Conservation (phyloP, 2,329 filamentous ascomycete species). For the Berkeleyomyces rouxiae region DNA sequence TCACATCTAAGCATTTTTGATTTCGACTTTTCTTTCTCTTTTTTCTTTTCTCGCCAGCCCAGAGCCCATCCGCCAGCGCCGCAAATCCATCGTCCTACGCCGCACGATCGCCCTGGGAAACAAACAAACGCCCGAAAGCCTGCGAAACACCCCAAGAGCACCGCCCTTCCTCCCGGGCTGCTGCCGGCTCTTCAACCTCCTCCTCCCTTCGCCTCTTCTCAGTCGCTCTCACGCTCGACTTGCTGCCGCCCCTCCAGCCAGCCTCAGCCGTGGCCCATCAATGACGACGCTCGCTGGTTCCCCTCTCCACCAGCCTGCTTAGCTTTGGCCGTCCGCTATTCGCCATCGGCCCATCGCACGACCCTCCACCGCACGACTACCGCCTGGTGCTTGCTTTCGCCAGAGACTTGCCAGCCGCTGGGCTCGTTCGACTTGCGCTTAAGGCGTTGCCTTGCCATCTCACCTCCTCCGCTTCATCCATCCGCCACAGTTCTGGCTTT, state of each 20-base stretch:
- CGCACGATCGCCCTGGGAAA: too few relatives aligned
- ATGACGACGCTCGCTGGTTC: background rate
- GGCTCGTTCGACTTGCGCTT: background rate
- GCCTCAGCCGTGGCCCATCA: background rate
- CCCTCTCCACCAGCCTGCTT: too few relatives aligned
- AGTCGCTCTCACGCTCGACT: background rate
- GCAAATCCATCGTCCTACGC: too few relatives aligned
- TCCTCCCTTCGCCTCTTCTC: background rate
- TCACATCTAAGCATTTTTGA: background rate
- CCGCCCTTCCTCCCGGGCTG: background rate
- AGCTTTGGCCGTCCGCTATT: too few relatives aligned
- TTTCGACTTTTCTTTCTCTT: background rate
- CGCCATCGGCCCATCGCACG: background rate
- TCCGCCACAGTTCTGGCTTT: too few relatives aligned
- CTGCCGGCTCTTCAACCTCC: background rate
- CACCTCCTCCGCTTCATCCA: background rate
- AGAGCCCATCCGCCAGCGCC: too few relatives aligned
- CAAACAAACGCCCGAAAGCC: too few relatives aligned
- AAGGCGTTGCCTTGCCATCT: background rate
- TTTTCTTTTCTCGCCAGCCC: background rate
- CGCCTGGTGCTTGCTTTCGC: background rate
- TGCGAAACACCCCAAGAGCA: too few relatives aligned
- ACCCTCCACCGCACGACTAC: background rate
- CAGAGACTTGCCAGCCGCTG: background rate
- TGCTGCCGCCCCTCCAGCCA: background rate